These are phyloP conservation scores for Lecanicillium sp. DNA, from an alignment of 2,329 filamentous ascomycete genomes.

Conservation along the genomic window DNA sequence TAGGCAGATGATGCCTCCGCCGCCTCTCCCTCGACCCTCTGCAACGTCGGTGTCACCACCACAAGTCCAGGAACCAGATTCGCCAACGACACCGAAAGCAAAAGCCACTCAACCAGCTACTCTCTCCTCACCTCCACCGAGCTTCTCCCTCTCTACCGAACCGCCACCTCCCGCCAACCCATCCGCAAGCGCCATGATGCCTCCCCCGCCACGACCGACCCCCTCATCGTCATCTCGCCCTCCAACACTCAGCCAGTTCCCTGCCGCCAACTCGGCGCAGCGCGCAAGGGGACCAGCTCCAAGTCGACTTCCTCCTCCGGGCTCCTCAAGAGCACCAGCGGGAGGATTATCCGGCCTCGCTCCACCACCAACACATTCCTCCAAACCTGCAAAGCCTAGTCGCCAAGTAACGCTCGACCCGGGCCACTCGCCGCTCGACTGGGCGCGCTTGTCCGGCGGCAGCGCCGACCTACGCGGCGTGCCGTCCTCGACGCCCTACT, in stretches of 20 bases:
- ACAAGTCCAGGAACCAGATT: neutral
- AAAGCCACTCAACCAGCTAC: slow-evolving; percentile 35
- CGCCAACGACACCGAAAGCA: slow-evolving; percentile 12
- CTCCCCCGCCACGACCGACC: slow-evolving; percentile 10
- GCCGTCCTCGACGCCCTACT: slow-evolving; percentile 40
- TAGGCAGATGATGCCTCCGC: neutral
- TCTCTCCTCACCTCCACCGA: slow-evolving; percentile 28
- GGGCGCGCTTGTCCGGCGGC: slow-evolving; percentile 69
- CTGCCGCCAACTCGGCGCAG: slow-evolving; percentile 43
- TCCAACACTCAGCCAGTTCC: slow-evolving; percentile 35
- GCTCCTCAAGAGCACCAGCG: slow-evolving; percentile 10
- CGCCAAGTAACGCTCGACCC: slow-evolving; percentile 76
- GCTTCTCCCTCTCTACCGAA: slow-evolving; percentile 33
- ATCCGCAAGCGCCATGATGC: slow-evolving; percentile 6
- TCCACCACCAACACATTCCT: slow-evolving; percentile 45
- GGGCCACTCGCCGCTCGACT: slow-evolving; percentile 91
- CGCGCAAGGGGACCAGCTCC: slow-evolving; percentile 35
- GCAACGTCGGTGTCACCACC: neutral
- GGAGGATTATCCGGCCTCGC: slow-evolving; percentile 31
- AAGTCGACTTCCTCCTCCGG: slow-evolving; percentile 27
- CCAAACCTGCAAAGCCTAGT: slow-evolving; percentile 45
- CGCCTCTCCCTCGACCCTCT: slow-evolving; percentile 1
- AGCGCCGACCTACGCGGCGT: slow-evolving; percentile 59
- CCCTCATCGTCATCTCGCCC: slow-evolving; percentile 19
- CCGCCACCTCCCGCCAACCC: slow-evolving; percentile 10